Evolutionary conservation across 176 grass and related monocot species (phyloP).

Genomic region (Eleusine coracana): DNA sequence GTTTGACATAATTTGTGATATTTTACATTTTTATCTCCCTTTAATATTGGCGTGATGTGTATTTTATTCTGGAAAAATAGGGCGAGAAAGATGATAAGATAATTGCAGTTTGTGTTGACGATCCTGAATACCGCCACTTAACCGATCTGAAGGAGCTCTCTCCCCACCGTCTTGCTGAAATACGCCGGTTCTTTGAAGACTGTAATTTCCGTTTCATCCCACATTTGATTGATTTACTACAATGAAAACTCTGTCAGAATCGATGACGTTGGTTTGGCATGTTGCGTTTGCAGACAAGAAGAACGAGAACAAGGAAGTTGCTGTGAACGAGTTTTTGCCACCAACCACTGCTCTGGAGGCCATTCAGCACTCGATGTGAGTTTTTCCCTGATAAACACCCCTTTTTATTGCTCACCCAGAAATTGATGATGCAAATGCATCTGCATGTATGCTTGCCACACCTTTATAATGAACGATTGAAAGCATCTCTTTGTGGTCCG

Average conservation of each 20-base stretch:
- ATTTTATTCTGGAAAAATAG: constrained; percentile 38
- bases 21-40: background rate
- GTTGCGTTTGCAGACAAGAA: constrained; percentile 48
- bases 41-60: constrained; percentile 21
- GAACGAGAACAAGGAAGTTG: constrained; percentile 63
- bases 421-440: background rate
- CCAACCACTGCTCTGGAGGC: constrained; percentile 43
- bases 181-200: constrained; percentile 67
- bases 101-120: constrained; percentile 62
- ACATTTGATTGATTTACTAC: background rate
- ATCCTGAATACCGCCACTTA: constrained; percentile 59
- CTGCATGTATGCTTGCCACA: background rate
- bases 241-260: background rate
- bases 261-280: background rate
- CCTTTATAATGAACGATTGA: background rate
- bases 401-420: background rate
- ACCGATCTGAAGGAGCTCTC: constrained; percentile 60
- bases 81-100: constrained; percentile 68
- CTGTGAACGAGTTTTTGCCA: constrained; percentile 58
- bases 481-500: constrained; percentile 8
- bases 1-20: background rate
- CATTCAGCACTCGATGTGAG: constrained; percentile 55
- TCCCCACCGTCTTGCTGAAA: constrained; percentile 63
- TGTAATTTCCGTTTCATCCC: constrained; percentile 33
- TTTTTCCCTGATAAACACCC: background rate